Evolutionary conservation across 441 rosid species (phyloP), one percentile per base, ranked within the genome.

Genomic region (Arabidopsis lyrata): DNA sequence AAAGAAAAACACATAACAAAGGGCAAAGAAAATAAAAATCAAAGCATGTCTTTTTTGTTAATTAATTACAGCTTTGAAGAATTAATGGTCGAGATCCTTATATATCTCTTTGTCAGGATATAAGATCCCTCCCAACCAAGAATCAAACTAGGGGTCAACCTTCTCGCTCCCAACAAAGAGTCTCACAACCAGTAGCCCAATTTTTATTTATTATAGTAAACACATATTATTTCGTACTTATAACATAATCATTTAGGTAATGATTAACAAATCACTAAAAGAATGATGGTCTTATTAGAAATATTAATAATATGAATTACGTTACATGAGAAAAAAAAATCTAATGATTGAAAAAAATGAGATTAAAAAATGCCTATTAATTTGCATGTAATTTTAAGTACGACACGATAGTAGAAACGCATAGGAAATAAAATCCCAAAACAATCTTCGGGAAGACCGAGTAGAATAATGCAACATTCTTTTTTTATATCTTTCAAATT

Each of bases 391-490:
- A 3, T 0, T 3, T 63, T 31, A 44, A 45, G 15, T 15, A 5
- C 5, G 11, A 24, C 1, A 56, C 71, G 65, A 36, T 12, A 15
- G 0, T 0, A 8, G 2, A 49, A 13, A 16, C 44, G 11, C 22
- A 8, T 1, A 29, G 34, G 53, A 71, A 71, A 71, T 13, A 71
- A 50, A 27, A 60, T 39, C 1, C 53, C 68, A 39, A 71, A 29
- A 39, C 68, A 72, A 52, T 62, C 69, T 13, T 42, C 6, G 1
- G 69, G n/a, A 18, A 72, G 5, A 72, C 47, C 63, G 0, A 72
- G 13, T 53, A 73, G 8, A 65, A 36, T 60, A 1, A 1, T 27
- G 16, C 72, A 73, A 56, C 77, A 73, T 48, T 73, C 52, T 1
- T 36, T 65, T 38, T 35, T 16, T 11, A 65, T 1, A 15, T 18